A percentile compares a stretch with the other conserved stretches of the same genome.
phyloP scores from a whole-genome alignment of 129 eudicot genomes.

The Flaveria linearis region DNA sequence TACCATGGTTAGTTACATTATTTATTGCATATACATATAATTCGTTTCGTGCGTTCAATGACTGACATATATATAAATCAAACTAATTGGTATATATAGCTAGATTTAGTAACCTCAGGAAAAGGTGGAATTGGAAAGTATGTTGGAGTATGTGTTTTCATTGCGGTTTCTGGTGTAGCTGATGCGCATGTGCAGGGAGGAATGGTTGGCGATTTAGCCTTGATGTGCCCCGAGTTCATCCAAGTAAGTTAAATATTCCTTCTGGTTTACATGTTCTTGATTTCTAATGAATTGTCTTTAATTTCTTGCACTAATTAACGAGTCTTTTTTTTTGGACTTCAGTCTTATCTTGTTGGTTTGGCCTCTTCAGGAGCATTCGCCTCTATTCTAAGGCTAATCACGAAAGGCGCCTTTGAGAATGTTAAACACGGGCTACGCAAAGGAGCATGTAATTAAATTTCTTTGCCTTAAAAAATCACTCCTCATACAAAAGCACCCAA shows the following conservation, averaged over 20 bases:
- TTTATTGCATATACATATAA: neutral
- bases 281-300: neutral
- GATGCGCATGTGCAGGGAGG: conserved; percentile 37
- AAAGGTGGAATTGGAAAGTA: conserved; percentile 22
- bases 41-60: neutral
- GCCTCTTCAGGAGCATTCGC: neutral
- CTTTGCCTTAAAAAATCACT: neutral
- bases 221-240: conserved; percentile 24
- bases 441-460: conserved; percentile 13
- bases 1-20: neutral
- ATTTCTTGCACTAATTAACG: neutral
- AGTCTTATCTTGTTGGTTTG: conserved; percentile 20
- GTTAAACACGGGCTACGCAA: conserved; percentile 17
- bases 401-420: conserved; percentile 9
- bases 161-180: conserved; percentile 30
- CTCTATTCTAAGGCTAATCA: conserved; percentile 17
- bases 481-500: neutral
- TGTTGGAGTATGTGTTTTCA: conserved; percentile 17
- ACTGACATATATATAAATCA: too few relatives aligned
- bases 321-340: too few relatives aligned
- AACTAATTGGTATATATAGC: neutral
- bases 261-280: neutral
- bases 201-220: conserved; percentile 32
- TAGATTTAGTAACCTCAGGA: conserved; percentile 23
- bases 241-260: neutral